These are phyloP conservation scores for Nelumbo lutea DNA, from an alignment of 164 flowering plant species.

Conservation along the genomic window DNA sequence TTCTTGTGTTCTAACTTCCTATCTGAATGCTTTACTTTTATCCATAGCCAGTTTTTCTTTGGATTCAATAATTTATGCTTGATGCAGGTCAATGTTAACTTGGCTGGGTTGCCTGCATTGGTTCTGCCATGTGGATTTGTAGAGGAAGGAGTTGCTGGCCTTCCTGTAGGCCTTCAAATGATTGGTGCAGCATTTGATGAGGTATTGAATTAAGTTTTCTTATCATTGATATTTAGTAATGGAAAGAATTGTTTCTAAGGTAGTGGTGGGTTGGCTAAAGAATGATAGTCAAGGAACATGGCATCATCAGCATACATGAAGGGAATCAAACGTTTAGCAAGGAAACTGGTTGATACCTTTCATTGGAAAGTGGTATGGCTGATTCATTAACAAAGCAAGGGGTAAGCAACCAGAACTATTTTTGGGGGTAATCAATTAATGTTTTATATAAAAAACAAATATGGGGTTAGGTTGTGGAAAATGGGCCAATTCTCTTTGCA, in stretches of 20 bases:
- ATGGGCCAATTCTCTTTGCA: too few species aligned
- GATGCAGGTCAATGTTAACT: constrained; percentile 93
- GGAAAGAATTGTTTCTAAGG: neutral
- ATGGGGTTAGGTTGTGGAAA: too few species aligned
- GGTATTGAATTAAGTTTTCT: constrained; percentile 33
- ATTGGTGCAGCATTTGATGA: constrained; percentile 92
- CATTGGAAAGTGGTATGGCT: too few species aligned
- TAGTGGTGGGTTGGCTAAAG: neutral
- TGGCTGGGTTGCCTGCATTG: constrained; percentile 95
- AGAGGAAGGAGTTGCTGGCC: constrained; percentile 57
- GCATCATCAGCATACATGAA: too few species aligned
- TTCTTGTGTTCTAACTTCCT: neutral
- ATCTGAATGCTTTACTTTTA: neutral
- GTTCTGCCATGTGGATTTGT: constrained; percentile 93
- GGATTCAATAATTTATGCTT: neutral
- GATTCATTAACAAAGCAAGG: too few species aligned
- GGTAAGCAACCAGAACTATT: too few species aligned
- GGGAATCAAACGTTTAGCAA: too few species aligned
- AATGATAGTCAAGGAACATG: too few species aligned
- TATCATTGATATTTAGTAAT: neutral
- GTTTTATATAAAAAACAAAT: too few species aligned
- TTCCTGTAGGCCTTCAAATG: constrained; percentile 96
- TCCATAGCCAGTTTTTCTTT: neutral
- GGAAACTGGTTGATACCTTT: too few species aligned
- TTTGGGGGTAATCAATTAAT: too few species aligned